Percentiles rank a stretch among this genome's conserved stretches.
Conservation (phyloP, 768 basidiomycete genomes). For the Lyophyllum shimeji region DNA sequence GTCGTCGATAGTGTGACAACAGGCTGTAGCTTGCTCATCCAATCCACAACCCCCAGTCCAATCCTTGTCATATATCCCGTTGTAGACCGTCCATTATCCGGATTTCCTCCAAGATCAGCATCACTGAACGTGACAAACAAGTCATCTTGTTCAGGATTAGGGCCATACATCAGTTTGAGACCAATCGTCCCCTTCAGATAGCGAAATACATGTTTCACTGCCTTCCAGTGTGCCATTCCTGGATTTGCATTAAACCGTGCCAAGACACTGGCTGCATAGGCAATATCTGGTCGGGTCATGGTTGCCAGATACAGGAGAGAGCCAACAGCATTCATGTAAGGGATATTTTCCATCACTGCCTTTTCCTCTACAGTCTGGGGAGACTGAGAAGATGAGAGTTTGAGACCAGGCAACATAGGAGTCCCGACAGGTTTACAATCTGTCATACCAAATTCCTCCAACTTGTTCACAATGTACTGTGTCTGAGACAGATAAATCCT, state of each 20-base stretch:
- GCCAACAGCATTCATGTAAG: constrained; percentile 9
- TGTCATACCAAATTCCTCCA: constrained; percentile 1
- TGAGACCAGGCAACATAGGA: constrained; percentile 6
- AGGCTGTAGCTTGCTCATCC: background rate
- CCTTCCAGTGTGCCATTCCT: constrained; percentile 1
- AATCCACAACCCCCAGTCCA: background rate
- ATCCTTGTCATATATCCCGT: background rate
- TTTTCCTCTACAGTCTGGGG: constrained; percentile 1
- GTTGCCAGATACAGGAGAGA: constrained; percentile 8
- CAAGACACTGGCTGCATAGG: background rate
- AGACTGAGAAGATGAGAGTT: background rate
- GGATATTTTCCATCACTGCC: constrained; percentile 3
- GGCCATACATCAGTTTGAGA: background rate
- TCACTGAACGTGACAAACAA: constrained; percentile 14
- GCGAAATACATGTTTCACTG: constrained; percentile 6
- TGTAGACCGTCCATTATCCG: background rate
- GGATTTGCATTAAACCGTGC: background rate
- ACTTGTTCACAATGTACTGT: background rate
- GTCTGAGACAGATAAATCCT: background rate
- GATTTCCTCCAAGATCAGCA: constrained; percentile 20
- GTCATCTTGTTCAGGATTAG: background rate
- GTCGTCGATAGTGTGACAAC: constrained; percentile 31
- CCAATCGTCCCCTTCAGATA: constrained; percentile 7
- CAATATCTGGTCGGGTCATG: constrained; percentile 2
- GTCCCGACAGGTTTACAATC: constrained; percentile 11